Base-by-base conservation (phyloP, 2,329 filamentous ascomycete genomes). In the Colletotrichum coccodes region DNA sequence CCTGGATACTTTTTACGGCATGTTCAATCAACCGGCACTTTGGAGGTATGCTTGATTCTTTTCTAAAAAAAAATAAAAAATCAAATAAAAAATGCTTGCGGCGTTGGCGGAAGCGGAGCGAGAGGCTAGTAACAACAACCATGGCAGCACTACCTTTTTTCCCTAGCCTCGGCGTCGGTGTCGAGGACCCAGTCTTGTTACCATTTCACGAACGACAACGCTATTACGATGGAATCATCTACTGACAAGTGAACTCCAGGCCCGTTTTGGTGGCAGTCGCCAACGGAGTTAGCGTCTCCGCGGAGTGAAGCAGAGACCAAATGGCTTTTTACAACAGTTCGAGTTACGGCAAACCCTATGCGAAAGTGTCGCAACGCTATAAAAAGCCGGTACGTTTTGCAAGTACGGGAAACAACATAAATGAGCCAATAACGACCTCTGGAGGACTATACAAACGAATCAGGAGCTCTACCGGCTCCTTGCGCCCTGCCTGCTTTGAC, bases 391-490 rank as follows among this genome's bases (percentile, higher is more conserved):
- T 9, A 26, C 6, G 9, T 8, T 42, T 6, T n/a, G 18, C 12
- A 38, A n/a, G 4, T 9, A 18, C 26, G 23, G 26, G n/a, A 9
- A 6, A n/a, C 38, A 12, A 34, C 21, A 46, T n/a, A 23, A 58
- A 34, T 4, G 38, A 28, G 28, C 54, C 54, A 44, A 58, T 58
- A 23, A 44, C 40, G 30, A 23, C 12, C 18, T 16, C 21, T 16
- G 14, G 40, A 16, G 11, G 54, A 58, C 54, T 58, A 58, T 58
- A 46, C 7, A 42, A 46, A 46, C 54, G 54, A 58, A 58, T 58
- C 54, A 58, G 54, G n/a, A 32, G 38, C 30, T 38, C 21, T 58
- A 7, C 28, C 54, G 12, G 30, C 26, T 18, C 7, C 28, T 28
- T 32, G 40, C 38, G 23, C 23, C 26, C 54, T 30, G 14, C 26